Percentiles rank a stretch among this genome's conserved stretches.
Evolutionary conservation across 768 basidiomycete genomes (phyloP).

Genomic region (Russula virescens): DNA sequence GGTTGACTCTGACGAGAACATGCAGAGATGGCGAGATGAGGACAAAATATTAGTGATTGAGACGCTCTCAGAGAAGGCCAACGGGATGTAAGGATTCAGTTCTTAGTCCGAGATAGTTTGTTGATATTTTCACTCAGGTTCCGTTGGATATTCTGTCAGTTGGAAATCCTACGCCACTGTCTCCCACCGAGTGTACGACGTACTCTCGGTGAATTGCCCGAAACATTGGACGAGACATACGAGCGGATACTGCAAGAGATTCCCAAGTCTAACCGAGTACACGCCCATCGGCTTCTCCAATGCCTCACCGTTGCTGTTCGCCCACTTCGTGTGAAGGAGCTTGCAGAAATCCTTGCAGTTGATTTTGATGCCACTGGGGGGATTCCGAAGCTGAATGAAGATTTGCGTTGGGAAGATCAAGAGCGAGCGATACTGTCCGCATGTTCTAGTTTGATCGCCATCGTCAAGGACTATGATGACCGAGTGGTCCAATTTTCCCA

Average conservation of each 20-base stretch:
- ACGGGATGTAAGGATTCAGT: neutral
- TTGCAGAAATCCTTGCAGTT: neutral
- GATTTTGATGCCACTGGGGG: neutral
- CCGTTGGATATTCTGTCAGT: neutral
- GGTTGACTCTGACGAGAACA: neutral
- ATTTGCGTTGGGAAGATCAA: neutral
- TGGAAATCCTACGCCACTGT: neutral
- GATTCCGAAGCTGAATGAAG: neutral
- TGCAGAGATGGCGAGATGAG: neutral
- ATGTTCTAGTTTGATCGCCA: neutral
- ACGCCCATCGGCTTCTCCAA: neutral
- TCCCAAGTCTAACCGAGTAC: neutral
- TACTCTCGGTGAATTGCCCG: neutral
- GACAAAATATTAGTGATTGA: neutral
- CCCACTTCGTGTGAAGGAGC: neutral
- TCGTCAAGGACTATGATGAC: neutral
- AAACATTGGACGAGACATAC: neutral
- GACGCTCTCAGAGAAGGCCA: neutral
- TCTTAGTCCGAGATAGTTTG: neutral
- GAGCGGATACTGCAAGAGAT: neutral
- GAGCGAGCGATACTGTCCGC: neutral
- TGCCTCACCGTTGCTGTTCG: neutral
- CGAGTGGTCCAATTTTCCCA: neutral
- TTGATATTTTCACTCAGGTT: neutral
- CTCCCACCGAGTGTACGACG: neutral